Evolutionary conservation across 805 yeast genomes (phyloP), one percentile per base, ranked within the genome.

Genomic region (Sporopachydermia quercuum): DNA sequence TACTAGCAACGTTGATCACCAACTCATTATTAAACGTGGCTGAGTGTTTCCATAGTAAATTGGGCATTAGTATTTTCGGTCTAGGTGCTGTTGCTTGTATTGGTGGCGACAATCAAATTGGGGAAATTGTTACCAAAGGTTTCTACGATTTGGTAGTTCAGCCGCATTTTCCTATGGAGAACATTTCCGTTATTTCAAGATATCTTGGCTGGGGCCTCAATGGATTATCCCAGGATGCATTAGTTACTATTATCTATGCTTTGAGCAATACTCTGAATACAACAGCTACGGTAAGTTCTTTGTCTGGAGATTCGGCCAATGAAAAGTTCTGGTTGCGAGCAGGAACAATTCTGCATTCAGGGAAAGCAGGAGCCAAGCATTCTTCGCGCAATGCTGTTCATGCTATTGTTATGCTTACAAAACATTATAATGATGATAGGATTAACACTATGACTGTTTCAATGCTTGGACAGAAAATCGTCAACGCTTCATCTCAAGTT

Each of bases 221-320:
- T 42, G 71, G 74, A 5, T 62, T 81, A 40, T 73, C 86, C 15
- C 89, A 85, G 51, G 96, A 86, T 52, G 74, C 83, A 1, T 76
- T 81, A 16, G 82, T 86, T 5, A 78, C 94, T 4, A 71, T 89
- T 1, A 75, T 91, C 39, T 91, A 91, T 58, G 76, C 93, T 0
- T 65, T 89, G 46, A 74, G 82, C 15, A 91, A 91, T 53, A 56
- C 81, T 43, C 59, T 89, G 19, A 38, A 42, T 34, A 47, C 55
- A 38, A 46, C 68, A 57, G 39, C 54, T 52, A 38, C 63, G 52
- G 40, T 61, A 43, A 34, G 55, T 49, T 38, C 58, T 56, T 3
- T 42, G 6, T 41, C 37, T 13, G 37, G 35, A 36, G 15, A 42
- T 37, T 35, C 37, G 35, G 18, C 23, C 38, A 13, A 43, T 41